Base-by-base conservation (phyloP, 768 basidiomycete genomes). In the Mrakia gelida region DNA sequence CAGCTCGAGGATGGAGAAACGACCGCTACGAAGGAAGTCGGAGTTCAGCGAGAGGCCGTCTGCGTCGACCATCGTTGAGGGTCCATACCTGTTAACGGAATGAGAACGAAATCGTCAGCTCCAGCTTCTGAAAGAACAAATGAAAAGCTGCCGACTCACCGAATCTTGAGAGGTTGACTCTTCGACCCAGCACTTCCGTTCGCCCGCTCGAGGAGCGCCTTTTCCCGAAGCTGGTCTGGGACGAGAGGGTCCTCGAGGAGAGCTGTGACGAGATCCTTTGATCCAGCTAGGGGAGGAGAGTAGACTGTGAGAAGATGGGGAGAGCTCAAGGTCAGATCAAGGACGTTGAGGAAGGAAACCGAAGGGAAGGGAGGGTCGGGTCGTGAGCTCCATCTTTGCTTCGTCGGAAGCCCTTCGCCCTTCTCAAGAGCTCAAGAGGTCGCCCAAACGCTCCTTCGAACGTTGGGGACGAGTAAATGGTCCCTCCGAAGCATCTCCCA, bases 171-270 rank as follows among this genome's bases (percentile, higher is more conserved):
- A 30, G 73, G 61, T 49, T 56, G 52, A 34, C 52, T 41, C 49
- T 56, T 59, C 21, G 73, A 30, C 21, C 73, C 73, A 15, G 54
- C 61, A 56, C 54, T 73, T 28, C 73, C 73, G 30, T 73, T 73
- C 73, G 56, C 56, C 34, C 73, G 56, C 26, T 62, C 52, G 10
- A 52, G 52, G 2, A 73, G 73, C 16, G 61, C 54, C 32, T 34
- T 34, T 38, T 61, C 49, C 23, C 52, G 52, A 16, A 73, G n/a
- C 6, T 32, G 28, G 41, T 73, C 73, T 18, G 54, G 23, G 13
- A 30, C 56, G 80, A 93, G 88, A 21, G 92, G 92, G 75, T 92
- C 89, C 63, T 90, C 88, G 23, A 93, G 85, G 52, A 93, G 86
- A 10, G 91, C 91, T 7, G 89, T 89, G 28, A 93, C 88, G 6